A percentile compares a stretch with the other conserved stretches of the same genome.
These are phyloP conservation scores for Volvariella volvacea DNA, from an alignment of 1,284 basidiomycete genomes.

Conservation along the genomic window DNA sequence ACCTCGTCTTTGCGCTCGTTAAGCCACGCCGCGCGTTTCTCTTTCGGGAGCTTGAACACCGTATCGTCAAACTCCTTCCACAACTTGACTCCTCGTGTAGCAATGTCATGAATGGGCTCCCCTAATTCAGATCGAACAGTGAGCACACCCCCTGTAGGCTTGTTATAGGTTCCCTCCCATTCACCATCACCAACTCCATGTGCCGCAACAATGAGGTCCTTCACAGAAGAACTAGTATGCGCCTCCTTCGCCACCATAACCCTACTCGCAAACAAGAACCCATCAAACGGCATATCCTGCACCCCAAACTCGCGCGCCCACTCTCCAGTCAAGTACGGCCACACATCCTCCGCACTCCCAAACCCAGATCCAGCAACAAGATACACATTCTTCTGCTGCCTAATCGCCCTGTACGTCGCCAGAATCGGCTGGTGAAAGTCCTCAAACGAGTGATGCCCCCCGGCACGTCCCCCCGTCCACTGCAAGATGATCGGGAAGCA, in stretches of 20 bases:
- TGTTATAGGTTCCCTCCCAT: constrained; percentile 95
- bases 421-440: constrained; percentile 98
- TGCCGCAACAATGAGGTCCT: constrained; percentile 94
- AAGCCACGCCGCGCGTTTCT: constrained; percentile 90
- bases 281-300: constrained; percentile 99
- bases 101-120: constrained; percentile 99
- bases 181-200: constrained; percentile 83
- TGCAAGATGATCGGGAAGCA: constrained; percentile 98
- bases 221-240: constrained; percentile 90
- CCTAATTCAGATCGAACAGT: constrained; percentile 97
- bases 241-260: constrained; percentile 99
- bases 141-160: constrained; percentile 92
- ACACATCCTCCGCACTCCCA: constrained; percentile 91
- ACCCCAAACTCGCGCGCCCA: constrained; percentile 86
- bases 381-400: constrained; percentile 82
- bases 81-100: constrained; percentile 91
- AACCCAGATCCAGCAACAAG: constrained; percentile 97
- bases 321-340: constrained; percentile 95
- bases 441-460: constrained; percentile 97
- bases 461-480: constrained; percentile 99
- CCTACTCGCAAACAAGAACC: constrained; percentile 91
- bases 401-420: constrained; percentile 85
- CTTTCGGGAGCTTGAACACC: constrained; percentile 91
- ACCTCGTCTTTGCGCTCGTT: constrained; percentile 84
- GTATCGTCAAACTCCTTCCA: constrained; percentile 99